Base-by-base conservation (phyloP, 2,329 filamentous ascomycete genomes). In the Penicillium crustosum region DNA sequence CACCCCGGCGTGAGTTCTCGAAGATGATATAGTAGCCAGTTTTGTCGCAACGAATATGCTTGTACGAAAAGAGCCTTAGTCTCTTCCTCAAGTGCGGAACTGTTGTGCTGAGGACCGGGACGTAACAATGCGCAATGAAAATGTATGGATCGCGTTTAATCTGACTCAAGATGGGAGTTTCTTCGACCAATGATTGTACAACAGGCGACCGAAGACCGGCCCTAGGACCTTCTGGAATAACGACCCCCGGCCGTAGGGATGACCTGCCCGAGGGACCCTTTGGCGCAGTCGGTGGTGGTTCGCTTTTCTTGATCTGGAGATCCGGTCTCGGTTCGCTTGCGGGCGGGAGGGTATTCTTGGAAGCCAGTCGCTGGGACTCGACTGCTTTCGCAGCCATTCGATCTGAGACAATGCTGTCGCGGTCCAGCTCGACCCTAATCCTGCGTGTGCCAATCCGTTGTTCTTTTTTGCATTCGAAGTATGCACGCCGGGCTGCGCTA, bases 11-110 rank as follows among this genome's bases (percentile, higher is more conserved):
- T 2, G 86, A 90, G 67, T 93, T 89, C 50, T 90, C 86, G 69
- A 99, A 99, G n/a, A 92, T 81, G 52, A 97, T 86, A 72, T 91
- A 97, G 74, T 97, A 99, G 0, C 94, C 94, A 0, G 86, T 89
- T 58, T 86, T 86, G 72, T 99, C 94, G 59, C 90, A 86, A 35
- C 91, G 85, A 51, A 99, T 89, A 49, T 92, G 87, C 62, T 90
- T 87, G 76, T 93, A 91, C 58, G 85, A 82, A 72, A 90, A 96
- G 50, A 87, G 86, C 74, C 93, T 94, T 53, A 97, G 80, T 50
- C 93, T 85, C 75, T 93, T 95, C 77, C 91, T 91, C 78, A 99
- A 83, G 77, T 99, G 94, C 4, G 89, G 86, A 55, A 97, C 85
- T 1, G 93, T 97, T 25, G 91, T 89, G 33, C 84, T 83, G 70